These are phyloP conservation scores for Vigna nakashimae DNA, from an alignment of 306 rosid species.

Conservation along the genomic window DNA sequence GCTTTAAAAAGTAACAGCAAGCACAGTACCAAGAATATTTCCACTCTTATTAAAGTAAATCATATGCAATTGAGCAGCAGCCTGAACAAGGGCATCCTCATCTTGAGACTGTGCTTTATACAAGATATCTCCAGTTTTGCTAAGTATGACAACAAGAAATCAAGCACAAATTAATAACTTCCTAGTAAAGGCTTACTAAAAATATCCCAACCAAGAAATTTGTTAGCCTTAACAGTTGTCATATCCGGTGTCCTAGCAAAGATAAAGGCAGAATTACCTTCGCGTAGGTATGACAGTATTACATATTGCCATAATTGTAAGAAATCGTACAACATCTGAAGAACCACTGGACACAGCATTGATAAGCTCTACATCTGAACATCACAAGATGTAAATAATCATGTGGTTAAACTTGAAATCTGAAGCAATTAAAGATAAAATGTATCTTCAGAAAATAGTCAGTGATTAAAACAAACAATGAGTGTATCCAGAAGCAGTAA, in stretches of 20 bases:
- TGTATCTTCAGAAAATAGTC: slow-evolving; percentile 31
- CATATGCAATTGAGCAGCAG: slow-evolving; percentile 91
- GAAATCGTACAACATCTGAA: slow-evolving; percentile 76
- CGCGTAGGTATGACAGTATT: slow-evolving; percentile 85
- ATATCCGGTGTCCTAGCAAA: slow-evolving; percentile 33
- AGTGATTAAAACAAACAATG: slow-evolving; percentile 11
- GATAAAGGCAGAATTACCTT: slow-evolving; percentile 65
- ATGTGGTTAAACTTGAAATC: slow-evolving; percentile 41
- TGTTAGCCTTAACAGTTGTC: not conserved
- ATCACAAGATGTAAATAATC: slow-evolving; percentile 48
- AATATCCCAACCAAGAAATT: slow-evolving; percentile 27
- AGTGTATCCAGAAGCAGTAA: slow-evolving; percentile 28
- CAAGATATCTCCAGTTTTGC: slow-evolving; percentile 86
- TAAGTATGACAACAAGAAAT: slow-evolving; percentile 51
- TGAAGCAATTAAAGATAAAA: slow-evolving; percentile 31
- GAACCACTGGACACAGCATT: slow-evolving; percentile 75
- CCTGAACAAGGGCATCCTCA: slow-evolving; percentile 97
- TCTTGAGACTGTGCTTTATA: slow-evolving; percentile 99
- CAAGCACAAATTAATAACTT: slow-evolving; percentile 31
- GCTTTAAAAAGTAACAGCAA: slow-evolving; percentile 42
- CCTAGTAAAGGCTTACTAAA: slow-evolving; percentile 8
- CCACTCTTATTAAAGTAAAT: slow-evolving; percentile 77
- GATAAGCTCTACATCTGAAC: slow-evolving; percentile 79
- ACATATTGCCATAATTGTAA: slow-evolving; percentile 94
- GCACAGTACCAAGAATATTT: slow-evolving; percentile 68